phyloP scores from a whole-genome alignment of 345 rosid genomes.

The Citrus maxima region DNA sequence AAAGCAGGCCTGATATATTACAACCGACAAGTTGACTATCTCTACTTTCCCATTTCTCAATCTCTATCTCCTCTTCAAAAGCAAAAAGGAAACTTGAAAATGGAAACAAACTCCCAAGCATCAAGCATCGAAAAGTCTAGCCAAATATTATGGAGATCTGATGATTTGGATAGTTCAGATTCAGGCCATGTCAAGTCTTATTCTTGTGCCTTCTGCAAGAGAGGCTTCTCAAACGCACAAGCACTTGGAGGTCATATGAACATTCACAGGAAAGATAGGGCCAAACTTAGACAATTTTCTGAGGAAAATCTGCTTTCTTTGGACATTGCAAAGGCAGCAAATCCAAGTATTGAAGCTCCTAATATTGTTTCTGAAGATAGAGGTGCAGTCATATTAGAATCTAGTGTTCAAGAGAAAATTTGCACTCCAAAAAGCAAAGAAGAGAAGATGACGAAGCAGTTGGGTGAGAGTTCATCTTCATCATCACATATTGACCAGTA shows the following conservation, averaged over 20 bases:
- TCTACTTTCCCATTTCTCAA: neutral
- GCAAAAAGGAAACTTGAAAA: neutral
- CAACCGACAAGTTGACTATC: slow-evolving; percentile 29
- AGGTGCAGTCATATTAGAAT: slow-evolving; percentile 4
- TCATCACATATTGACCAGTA: slow-evolving; percentile 13
- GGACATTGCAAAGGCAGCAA: slow-evolving; percentile 8
- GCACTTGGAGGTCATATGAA: slow-evolving; percentile 81
- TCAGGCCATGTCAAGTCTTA: slow-evolving; percentile 25
- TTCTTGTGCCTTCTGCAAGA: slow-evolving; percentile 54
- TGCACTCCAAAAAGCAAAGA: slow-evolving; percentile 9
- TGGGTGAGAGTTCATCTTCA: slow-evolving; percentile 11
- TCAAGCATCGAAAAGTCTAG: slow-evolving; percentile 14
- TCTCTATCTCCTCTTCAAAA: neutral
- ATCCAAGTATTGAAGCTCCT: neutral
- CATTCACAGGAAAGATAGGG: slow-evolving; percentile 61
- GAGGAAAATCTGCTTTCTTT: slow-evolving; percentile 30
- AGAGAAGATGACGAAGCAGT: slow-evolving; percentile 3
- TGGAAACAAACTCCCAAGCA: slow-evolving; percentile 19
- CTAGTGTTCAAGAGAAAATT: slow-evolving; percentile 14
- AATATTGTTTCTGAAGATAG: neutral
- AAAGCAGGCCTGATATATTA: slow-evolving; percentile 4
- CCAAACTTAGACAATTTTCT: slow-evolving; percentile 35
- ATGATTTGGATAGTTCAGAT: slow-evolving; percentile 5
- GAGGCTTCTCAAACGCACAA: slow-evolving; percentile 66
- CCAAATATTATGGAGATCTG: slow-evolving; percentile 18